Base-by-base conservation (phyloP, 2,329 filamentous ascomycete species). In the Beauveria brongniartii region DNA sequence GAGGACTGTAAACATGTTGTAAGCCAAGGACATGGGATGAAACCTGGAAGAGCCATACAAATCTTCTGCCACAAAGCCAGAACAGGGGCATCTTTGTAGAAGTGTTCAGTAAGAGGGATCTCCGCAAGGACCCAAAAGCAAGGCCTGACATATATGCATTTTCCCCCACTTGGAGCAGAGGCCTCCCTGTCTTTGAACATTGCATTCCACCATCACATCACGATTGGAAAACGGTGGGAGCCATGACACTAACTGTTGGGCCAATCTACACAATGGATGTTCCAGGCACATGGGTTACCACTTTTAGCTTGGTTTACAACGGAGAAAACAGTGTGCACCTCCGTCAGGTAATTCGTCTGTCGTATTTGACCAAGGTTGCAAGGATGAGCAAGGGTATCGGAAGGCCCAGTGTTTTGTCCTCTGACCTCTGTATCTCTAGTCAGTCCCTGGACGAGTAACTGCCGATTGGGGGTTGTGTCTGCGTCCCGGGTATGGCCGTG, bases 1-100 rank as follows among this genome's bases (percentile, higher is more conserved):
- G 22, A 52, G 37, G 24, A 18, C 24, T 24, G 40, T n/a, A 44
- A 52, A 44, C 48, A 30, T 52, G 56, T 48, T 26, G n/a, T 37
- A 26, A 30, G 57, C 51, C 48, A 53, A 10, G 40, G 47, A 53
- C 47, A 53, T 59, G 57, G 46, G 57, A 59, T 59, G 57, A 59
- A 59, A 59, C 57, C 20, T 44, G 47, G 37, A 26, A 48, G 40
- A 59, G 40, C 50, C n/a, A 10, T 34, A 14, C 30, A 14, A 34
- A 12, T 34, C 12, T 53, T 28, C 40, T 53, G 40, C 43, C 48
- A 48, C 28, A 50, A 16, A 44, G 8, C 16, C 18, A 26, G 20
- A 24, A 40, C 56, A 51, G 56, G 56, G 56, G 37, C 47, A 59
- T 52, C 24, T 51, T 20, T 43, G 46, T 20, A 28, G n/a, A 51